Conservation (phyloP, 148 eudicot species). For the Fagopyrum esculentum region DNA sequence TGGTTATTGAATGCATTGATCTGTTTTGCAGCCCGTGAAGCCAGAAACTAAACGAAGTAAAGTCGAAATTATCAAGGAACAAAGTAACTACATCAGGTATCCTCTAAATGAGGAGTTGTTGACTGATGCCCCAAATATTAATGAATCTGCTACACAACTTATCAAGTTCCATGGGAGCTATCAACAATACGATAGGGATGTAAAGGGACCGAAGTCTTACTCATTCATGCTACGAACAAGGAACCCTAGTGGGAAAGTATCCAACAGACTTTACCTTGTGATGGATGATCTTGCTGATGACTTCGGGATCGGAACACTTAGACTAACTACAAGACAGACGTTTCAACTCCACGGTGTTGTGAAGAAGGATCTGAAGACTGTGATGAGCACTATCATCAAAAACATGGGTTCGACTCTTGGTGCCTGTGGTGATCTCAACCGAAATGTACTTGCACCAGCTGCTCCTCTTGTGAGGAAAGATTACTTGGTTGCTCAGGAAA, state of each 20-base stretch:
- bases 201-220: conserved; percentile 70
- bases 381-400: conserved; percentile 76
- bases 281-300: conserved; percentile 98
- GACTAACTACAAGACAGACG: conserved; percentile 89
- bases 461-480: conserved; percentile 82
- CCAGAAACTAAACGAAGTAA: conserved; percentile 91
- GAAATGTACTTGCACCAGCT: conserved; percentile 96
- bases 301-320: conserved; percentile 94
- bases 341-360: conserved; percentile 95
- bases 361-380: conserved; percentile 87
- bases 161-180: conserved; percentile 99
- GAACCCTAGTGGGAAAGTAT: conserved; percentile 92
- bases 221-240: conserved; percentile 99
- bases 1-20: neutral
- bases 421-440: conserved; percentile 94
- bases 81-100: conserved; percentile 87
- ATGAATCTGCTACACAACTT: conserved; percentile 83
- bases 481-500: conserved; percentile 80
- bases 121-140: conserved; percentile 70
- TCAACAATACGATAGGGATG: conserved; percentile 74
- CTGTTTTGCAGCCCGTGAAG: conserved; percentile 73
- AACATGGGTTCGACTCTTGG: conserved; percentile 98
- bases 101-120: conserved; percentile 88
- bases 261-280: conserved; percentile 72
- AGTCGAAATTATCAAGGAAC: conserved; percentile 90